A percentile compares a stretch with the other conserved stretches of the same genome.
Evolutionary conservation across 129 eudicot genomes (phyloP).

Genomic region (Ambrosia artemisiifolia): DNA sequence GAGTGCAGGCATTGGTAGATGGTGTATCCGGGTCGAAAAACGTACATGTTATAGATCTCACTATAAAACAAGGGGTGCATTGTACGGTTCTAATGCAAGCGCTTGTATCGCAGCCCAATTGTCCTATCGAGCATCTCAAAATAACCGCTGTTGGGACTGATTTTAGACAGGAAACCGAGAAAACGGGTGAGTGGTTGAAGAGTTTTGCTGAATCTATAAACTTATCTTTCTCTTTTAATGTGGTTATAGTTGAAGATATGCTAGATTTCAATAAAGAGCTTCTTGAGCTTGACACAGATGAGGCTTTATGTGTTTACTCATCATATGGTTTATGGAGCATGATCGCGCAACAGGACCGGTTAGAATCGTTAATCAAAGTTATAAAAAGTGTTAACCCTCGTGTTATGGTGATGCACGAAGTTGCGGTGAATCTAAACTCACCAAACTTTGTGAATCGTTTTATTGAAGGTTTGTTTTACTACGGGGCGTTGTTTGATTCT

Average conservation of each 20-base stretch:
- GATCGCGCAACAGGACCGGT: constrained; percentile 30
- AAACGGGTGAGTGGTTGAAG: constrained; percentile 33
- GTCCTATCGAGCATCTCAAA: constrained; percentile 33
- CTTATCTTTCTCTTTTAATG: constrained; percentile 26
- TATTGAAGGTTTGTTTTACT: constrained; percentile 47
- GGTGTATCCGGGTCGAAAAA: constrained; percentile 20
- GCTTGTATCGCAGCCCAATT: constrained; percentile 26
- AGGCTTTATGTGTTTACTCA: constrained; percentile 31
- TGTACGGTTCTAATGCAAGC: constrained; percentile 45
- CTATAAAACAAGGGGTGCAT: constrained; percentile 33
- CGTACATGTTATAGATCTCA: constrained; percentile 41
- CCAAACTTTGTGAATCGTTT: constrained; percentile 59
- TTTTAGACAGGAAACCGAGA: constrained; percentile 2
- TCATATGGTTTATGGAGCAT: constrained; percentile 24
- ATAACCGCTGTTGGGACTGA: constrained; percentile 31
- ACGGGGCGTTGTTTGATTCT: constrained; percentile 43
- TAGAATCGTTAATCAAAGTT: constrained; percentile 43
- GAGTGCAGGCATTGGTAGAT: constrained; percentile 39
- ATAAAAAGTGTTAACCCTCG: constrained; percentile 41
- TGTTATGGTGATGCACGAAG: constrained; percentile 46
- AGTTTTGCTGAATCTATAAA: constrained; percentile 36
- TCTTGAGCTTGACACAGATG: constrained; percentile 32
- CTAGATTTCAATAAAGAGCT: constrained; percentile 23
- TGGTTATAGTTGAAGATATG: constrained; percentile 34
- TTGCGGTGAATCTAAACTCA: constrained; percentile 47